A percentile compares a stretch with the other conserved stretches of the same genome.
These are phyloP conservation scores for Boletus insuetus DNA, from an alignment of 768 basidiomycete species.

Conservation along the genomic window DNA sequence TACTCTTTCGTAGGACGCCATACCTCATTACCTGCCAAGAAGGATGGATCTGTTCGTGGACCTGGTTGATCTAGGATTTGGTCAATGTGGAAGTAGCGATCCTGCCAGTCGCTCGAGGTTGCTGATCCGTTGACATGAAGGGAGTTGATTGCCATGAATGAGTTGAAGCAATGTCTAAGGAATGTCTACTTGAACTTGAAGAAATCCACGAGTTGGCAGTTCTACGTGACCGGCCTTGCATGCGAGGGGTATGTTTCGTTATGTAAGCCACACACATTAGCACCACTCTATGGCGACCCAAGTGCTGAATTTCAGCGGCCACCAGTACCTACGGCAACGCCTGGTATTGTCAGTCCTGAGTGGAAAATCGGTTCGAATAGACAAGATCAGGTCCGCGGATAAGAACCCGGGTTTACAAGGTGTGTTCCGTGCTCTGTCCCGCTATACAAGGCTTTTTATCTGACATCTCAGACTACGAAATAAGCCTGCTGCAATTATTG, in stretches of 20 bases:
- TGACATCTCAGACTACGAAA: constrained; percentile 73
- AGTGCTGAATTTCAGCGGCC: constrained; percentile 68
- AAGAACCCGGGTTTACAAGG: constrained; percentile 95
- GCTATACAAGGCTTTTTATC: neutral
- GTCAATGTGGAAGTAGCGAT: constrained; percentile 80
- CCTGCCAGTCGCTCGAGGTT: constrained; percentile 45
- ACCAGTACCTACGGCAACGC: constrained; percentile 79
- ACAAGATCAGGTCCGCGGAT: constrained; percentile 86
- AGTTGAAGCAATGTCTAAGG: constrained; percentile 9
- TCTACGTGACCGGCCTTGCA: neutral
- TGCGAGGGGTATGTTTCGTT: constrained; percentile 2
- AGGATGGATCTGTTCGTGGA: constrained; percentile 85
- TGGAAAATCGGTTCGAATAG: constrained; percentile 79
- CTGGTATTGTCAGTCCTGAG: constrained; percentile 88
- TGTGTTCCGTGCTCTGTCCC: constrained; percentile 29
- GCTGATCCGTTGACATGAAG: constrained; percentile 36
- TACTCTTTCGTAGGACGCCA: constrained; percentile 15
- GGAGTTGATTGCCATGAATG: constrained; percentile 24
- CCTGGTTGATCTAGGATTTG: constrained; percentile 82
- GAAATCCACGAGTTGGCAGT: neutral
- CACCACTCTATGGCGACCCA: constrained; percentile 20
- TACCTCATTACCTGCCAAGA: constrained; percentile 79
- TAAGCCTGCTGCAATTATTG: constrained; percentile 80
- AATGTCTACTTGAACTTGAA: constrained; percentile 10
- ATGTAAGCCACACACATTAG: constrained; percentile 22